Base-by-base conservation (phyloP, 441 rosid genomes). In the Gossypium schwendimanii region DNA sequence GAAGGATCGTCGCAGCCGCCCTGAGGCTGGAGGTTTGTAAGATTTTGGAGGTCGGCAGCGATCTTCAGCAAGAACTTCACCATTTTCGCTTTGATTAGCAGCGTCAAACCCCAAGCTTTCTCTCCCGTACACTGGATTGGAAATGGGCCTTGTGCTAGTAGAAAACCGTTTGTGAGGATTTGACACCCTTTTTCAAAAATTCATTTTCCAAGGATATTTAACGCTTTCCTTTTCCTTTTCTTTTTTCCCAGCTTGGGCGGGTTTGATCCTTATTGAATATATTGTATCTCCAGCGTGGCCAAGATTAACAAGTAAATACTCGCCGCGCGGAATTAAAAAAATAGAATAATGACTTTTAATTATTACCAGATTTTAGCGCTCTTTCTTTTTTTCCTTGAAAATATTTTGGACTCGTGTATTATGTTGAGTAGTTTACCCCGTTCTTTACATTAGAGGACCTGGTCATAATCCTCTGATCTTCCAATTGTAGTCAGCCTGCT, bases 31-130 rank as follows among this genome's bases (percentile, higher is more conserved):
- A 94, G 90, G 61, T 81, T 74, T 18, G 95, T 85, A 72, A 94
- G 86, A 76, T 85, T 94, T 80, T 92, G 92, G 62, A 94, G 89
- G 41, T 90, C 94, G 66, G 92, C 97, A 49, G 85, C 76, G 74
- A 94, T 85, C 91, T 81, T 80, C 4, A 94, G 91, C 88, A 85
- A 28, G 81, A 71, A 85, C 81, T 91, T 90, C 93, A 94, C 97
- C 98, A 94, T 93, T 79, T 77, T 70, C 80, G 75, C 67, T 14
- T 15, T 23, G 61, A 57, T 57, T 21, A 44, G 41, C 6, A 39
- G 55, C 45, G 65, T 71, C 75, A 26, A 63, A 45, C 21, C 24
- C 28, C 66, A 73, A 76, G 75, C 84, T 60, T 50, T 54, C 44
- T 20, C 69, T 18, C 23, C 7, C 3, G 61, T 58, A 39, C 9